These are phyloP conservation scores for Fistulinella prunicolor DNA, from an alignment of 768 basidiomycete species.

Conservation along the genomic window DNA sequence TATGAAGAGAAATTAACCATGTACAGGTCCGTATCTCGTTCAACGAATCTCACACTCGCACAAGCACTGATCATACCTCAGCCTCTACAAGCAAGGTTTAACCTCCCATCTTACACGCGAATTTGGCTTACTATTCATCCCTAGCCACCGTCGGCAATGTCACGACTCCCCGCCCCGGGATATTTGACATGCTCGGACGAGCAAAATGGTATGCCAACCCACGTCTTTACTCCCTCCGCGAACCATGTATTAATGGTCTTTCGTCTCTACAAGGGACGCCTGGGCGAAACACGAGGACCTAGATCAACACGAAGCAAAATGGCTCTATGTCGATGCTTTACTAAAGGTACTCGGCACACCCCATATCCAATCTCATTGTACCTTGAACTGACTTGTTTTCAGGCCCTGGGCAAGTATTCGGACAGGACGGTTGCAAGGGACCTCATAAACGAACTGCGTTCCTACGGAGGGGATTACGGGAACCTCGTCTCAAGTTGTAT, in stretches of 20 bases:
- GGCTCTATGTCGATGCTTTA: conserved; percentile 84
- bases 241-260: conserved; percentile 22
- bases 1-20: conserved; percentile 94
- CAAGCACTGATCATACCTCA: too few species aligned
- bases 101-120: background rate
- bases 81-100: conserved; percentile 91
- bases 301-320: conserved; percentile 76
- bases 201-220: conserved; percentile 77
- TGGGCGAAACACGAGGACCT: conserved; percentile 93
- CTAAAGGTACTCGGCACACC: conserved; percentile 55
- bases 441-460: conserved; percentile 73
- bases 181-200: conserved; percentile 88
- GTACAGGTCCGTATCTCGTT: conserved; percentile 63
- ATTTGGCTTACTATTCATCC: conserved; percentile 4
- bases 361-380: background rate
- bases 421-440: conserved; percentile 76
- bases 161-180: conserved; percentile 69
- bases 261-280: conserved; percentile 65
- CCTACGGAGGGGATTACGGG: conserved; percentile 66
- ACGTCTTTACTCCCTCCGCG: background rate
- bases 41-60: background rate
- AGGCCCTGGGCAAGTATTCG: conserved; percentile 82
- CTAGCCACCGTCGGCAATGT: conserved; percentile 91
- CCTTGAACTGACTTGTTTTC: conserved; percentile 1
- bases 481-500: conserved; percentile 67